A percentile compares a stretch with the other conserved stretches of the same genome.
These are phyloP conservation scores for Geum urbanum DNA, from an alignment of 306 rosid genomes.

Conservation along the genomic window DNA sequence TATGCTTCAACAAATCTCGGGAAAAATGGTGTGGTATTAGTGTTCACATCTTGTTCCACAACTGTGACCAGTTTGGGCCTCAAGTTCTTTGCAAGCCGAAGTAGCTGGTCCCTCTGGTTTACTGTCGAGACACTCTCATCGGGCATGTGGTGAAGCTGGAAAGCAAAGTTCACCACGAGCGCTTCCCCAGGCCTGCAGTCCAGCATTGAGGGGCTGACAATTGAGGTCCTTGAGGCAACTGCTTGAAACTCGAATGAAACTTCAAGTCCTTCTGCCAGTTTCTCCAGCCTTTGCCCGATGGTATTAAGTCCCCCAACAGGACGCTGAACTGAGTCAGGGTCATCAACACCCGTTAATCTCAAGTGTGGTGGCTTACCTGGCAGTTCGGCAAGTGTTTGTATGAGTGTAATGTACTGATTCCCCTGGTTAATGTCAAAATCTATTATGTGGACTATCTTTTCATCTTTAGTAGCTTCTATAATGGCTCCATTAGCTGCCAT, in stretches of 20 bases:
- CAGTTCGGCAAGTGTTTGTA: conserved; percentile 63
- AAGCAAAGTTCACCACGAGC: conserved; percentile 78
- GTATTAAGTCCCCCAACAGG: conserved; percentile 72
- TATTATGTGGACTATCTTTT: conserved; percentile 62
- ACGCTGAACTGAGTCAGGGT: conserved; percentile 89
- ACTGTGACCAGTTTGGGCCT: conserved; percentile 85
- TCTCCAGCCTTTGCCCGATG: conserved; percentile 87
- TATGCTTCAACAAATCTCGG: conserved; percentile 80
- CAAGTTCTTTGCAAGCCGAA: conserved; percentile 80
- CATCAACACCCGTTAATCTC: conserved; percentile 86
- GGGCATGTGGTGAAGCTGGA: conserved; percentile 98
- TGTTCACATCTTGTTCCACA: conserved; percentile 92
- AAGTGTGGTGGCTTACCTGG: conserved; percentile 54
- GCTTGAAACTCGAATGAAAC: conserved; percentile 78
- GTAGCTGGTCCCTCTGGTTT: conserved; percentile 84
- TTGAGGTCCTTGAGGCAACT: conserved; percentile 62
- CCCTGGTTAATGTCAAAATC: conserved; percentile 96
- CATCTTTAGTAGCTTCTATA: conserved; percentile 67
- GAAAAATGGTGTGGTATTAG: conserved; percentile 79
- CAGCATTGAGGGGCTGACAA: conserved; percentile 68
- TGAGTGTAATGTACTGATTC: conserved; percentile 73
- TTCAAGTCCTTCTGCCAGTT: conserved; percentile 60
- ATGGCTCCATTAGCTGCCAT: conserved; percentile 86
- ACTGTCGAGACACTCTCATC: conserved; percentile 91
- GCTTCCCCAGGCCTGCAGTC: conserved; percentile 71